phyloP scores from a whole-genome alignment of 78 protist genomes.

The Dictyostelium brefeldianum region DNA sequence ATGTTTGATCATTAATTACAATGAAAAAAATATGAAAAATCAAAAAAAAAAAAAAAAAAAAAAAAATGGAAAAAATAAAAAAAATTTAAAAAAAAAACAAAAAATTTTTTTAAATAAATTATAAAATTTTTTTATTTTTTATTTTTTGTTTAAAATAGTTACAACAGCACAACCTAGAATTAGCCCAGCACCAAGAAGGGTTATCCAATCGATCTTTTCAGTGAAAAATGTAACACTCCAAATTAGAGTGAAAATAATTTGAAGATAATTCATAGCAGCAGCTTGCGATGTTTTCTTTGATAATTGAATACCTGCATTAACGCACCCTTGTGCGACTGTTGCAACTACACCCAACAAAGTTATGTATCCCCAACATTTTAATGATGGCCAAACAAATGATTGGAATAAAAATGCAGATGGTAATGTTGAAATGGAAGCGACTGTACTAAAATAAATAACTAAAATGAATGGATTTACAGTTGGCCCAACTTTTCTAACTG shows the following conservation, averaged over 20 bases:
- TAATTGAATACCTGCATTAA: conserved; percentile 64
- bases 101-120: not conserved
- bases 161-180: conserved; percentile 59
- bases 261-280: conserved; percentile 57
- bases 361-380: conserved; percentile 2
- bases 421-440: not conserved
- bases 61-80: too few relatives aligned
- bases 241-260: conserved; percentile 61
- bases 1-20: too few relatives aligned
- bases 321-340: conserved; percentile 21
- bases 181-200: conserved; percentile 19
- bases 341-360: conserved; percentile 31
- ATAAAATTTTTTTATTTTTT: too few relatives aligned
- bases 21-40: too few relatives aligned
- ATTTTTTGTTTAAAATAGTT: conserved; percentile 35
- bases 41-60: too few relatives aligned
- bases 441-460: conserved; percentile 26
- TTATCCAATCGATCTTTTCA: conserved; percentile 2
- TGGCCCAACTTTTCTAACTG: conserved; percentile 72
- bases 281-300: conserved; percentile 45
- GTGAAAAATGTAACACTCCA: conserved; percentile 31
- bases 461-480: conserved; percentile 51
- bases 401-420: conserved; percentile 13
- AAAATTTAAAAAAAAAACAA: too few relatives aligned
- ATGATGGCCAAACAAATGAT: conserved; percentile 31